phyloP scores from a whole-genome alignment of 2,329 filamentous ascomycete species.

The Penicillium sp. region DNA sequence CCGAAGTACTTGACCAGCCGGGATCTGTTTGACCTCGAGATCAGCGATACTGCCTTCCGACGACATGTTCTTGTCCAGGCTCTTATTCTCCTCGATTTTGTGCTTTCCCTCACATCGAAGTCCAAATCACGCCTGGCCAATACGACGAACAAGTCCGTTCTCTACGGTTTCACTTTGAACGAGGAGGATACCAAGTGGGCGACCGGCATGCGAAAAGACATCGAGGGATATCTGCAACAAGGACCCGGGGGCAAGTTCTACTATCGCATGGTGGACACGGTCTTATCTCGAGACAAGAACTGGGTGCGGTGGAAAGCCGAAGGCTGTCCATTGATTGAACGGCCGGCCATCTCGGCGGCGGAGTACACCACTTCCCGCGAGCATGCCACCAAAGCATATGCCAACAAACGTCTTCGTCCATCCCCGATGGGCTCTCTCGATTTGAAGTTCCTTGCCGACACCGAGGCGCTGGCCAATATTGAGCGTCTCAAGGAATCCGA shows the following conservation, averaged over 20 bases:
- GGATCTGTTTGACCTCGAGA: slow-evolving; percentile 93
- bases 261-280: slow-evolving; percentile 93
- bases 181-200: slow-evolving; percentile 92
- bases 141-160: slow-evolving; percentile 80
- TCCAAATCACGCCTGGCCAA: slow-evolving; percentile 76
- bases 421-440: slow-evolving; percentile 70
- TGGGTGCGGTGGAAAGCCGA: slow-evolving; percentile 99
- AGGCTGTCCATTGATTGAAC: slow-evolving; percentile 82
- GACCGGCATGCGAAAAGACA: slow-evolving; percentile 69
- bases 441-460: slow-evolving; percentile 73
- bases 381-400: slow-evolving; percentile 63
- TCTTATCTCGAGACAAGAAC: slow-evolving; percentile 92
- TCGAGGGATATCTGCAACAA: slow-evolving; percentile 78
- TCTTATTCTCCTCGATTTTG: slow-evolving; percentile 89
- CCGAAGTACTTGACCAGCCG: slow-evolving; percentile 98
- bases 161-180: slow-evolving; percentile 73
- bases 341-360: slow-evolving; percentile 65
- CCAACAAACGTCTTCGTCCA: slow-evolving; percentile 67
- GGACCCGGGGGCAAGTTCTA: slow-evolving; percentile 87
- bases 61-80: slow-evolving; percentile 93
- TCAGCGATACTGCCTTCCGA: slow-evolving; percentile 91
- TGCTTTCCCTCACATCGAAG: slow-evolving; percentile 81
- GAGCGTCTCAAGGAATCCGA: slow-evolving; percentile 65
- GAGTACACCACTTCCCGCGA: slow-evolving; percentile 69
- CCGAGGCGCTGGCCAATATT: slow-evolving; percentile 59